Evolutionary conservation across 164 flowering plant genomes (phyloP), one percentile per base, ranked within the genome.

Genomic region (Cinnamomum micranthum): DNA sequence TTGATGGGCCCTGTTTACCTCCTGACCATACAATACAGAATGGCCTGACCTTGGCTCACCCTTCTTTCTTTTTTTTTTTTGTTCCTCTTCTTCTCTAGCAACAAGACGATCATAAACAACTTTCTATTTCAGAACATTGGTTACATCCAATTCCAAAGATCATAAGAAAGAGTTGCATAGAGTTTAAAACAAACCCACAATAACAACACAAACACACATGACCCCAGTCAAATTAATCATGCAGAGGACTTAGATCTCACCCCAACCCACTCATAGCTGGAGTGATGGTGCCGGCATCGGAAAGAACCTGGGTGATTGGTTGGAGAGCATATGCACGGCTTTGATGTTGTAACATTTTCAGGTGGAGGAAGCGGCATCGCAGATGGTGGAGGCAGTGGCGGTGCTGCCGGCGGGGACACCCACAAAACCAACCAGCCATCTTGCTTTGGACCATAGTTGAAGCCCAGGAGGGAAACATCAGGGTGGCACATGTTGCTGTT

Each of bases 221-320:
- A 55, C 17, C 60, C 17, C n/a, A 19, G 6, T 55, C 19, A 55
- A 17, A 14, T 4, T 55, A 20, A 55, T 55, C 60, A 55, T 55
- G 60, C 60, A 55, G 60, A 55, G 17, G 58, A 69, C 71, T 47
- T 41, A 3, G 55, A 20, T 19, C 65, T 27, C 15, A n/a, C 62
- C 7, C 24, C 66, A 60, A 15, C 55, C 74, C 74, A 72, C 51
- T 59, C 27, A 25, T 72, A 72, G 23, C 19, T 24, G 6, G 70
- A 35, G n/a, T 47, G 69, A 50, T 73, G 75, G 25, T 31, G 68
- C 58, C 75, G 23, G 75, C 75, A 73, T 13, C 75, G 75, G 75
- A 73, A 73, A 6, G 75, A 73, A 23, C 75, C 75, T 1, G 70
- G 75, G 50, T 73, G 75, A 27, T 11, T 15, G n/a, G 75, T 73